Base-by-base conservation (phyloP, 495 filamentous ascomycete species). In the Lasiosphaeriaceae sp. region DNA sequence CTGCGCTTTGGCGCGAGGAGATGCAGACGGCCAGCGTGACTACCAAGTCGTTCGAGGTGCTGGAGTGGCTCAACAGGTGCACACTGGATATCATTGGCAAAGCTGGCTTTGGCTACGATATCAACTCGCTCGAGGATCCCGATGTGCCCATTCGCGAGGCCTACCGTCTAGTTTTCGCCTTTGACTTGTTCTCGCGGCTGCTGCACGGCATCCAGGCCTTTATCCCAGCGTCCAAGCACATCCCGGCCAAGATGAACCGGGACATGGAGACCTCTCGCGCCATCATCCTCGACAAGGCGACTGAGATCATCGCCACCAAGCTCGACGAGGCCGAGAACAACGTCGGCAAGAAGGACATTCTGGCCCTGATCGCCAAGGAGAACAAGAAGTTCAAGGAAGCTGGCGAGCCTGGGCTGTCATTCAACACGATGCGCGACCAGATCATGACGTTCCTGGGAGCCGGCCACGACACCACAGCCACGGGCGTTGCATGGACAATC, bases 41-140 rank as follows among this genome's bases (percentile, higher is more conserved):
- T 3, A 66, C 58, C 0, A 65, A 60, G 47, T 64, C 59, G 0
- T 68, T 80, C 39, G 72, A 80, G 52, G 66, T 74, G 1, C 69
- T 80, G 6, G 77, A 80, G 41, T 75, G 77, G 74, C 68, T 76
- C 29, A 77, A 77, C 55, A 67, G 77, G 21, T 71, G 73, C 24
- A 78, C 78, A 0, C 74, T 81, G 16, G 78, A 81, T 57, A 80
- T 81, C 53, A 81, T 81, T 52, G 76, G 74, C 34, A 65, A 73
- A 57, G 77, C 78, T 8, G 78, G 77, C 1, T 79, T 81, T 51
- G 77, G 77, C 3, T 72, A 68, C 22, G 73, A 78, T 2, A 71
- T 80, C 45, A 64, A 71, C 54, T 72, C 76, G 0, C 67, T 81
- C 3, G 59, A 66, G n/a, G 45, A 79, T 58, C 70, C 72, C 0